Evolutionary conservation across 1,284 basidiomycete genomes (phyloP), one percentile per base, ranked within the genome.

Genomic region (Sporisorium graminicola): DNA sequence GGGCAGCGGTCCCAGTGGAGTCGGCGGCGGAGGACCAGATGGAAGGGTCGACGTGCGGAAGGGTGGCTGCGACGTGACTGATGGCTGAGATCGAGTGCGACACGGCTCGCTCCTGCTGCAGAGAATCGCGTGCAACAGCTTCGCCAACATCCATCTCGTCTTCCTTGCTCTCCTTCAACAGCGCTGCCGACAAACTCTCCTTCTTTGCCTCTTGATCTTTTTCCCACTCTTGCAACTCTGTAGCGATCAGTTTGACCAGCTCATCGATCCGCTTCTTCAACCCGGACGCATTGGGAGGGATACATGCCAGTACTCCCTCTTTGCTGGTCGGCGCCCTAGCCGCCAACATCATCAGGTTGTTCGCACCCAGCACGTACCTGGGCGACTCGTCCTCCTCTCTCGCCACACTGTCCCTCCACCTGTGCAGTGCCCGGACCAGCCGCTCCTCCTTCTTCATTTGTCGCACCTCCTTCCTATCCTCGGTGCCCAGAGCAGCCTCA

Each of bases 311-410:
- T 20, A 76, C 74, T 0, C 74, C 80, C 10, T 69, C 62, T 3
- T 58, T 31, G 14, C 69, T 79, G 9, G 46, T 52, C 7, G 82
- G 83, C 35, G 81, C 80, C 37, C 81, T 72, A 10, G 78, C 59
- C 0, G 81, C 82, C 16, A 85, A 55, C 53, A 65, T 68, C 58
- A 85, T 72, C 8, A 85, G 58, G 16, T 69, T 68, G 35, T 57
- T 61, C 5, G 78, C 65, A 14, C 73, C 60, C 44, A 84, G 44
- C 9, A 85, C 56, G 51, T 80, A 83, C 40, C 91, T 88, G 5
- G 90, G 90, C 82, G 92, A 93, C 86, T 98, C 96, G 84, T 98
- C 96, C 74, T 94, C 92, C 65, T 91, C 90, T 56, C 94, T 88
- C 0, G 94, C 93, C 1, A 92, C 87, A 3, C 84, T 82, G 83